A percentile compares a stretch with the other conserved stretches of the same genome.
These are phyloP conservation scores for Metschnikowia colocasiae DNA, from an alignment of 805 yeast species.

Conservation along the genomic window DNA sequence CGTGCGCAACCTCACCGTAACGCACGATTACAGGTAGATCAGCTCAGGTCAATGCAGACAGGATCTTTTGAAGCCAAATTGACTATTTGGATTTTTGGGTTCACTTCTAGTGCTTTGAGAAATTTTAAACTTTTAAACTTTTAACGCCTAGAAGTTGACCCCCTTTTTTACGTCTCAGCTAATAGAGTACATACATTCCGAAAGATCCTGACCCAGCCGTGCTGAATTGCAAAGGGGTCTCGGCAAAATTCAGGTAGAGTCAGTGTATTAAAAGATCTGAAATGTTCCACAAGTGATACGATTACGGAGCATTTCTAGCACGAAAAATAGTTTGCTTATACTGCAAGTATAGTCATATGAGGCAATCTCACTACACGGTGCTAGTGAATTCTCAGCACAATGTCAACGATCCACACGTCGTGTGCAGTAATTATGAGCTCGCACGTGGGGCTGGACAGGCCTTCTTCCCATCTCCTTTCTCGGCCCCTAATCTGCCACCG, in stretches of 20 bases:
- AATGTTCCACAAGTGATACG: no score
- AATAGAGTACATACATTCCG: no score
- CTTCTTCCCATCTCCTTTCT: neutral
- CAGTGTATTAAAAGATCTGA: no score
- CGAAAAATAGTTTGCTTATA: neutral
- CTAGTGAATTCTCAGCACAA: neutral
- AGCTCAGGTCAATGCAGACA: neutral
- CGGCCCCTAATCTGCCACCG: neutral
- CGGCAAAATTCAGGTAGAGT: no score
- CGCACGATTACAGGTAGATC: constrained; percentile 1
- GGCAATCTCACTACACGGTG: neutral
- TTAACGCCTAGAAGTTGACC: no score
- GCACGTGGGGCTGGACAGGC: constrained; percentile 2
- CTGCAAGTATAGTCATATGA: neutral
- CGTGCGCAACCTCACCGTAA: constrained; percentile 1
- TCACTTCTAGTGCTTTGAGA: neutral
- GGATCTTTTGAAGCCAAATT: neutral
- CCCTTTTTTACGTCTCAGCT: no score
- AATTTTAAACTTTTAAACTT: no score
- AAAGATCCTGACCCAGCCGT: no score
- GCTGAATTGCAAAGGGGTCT: no score
- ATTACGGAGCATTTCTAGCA: no score
- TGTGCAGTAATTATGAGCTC: neutral
- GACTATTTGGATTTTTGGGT: no score
- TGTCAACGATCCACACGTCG: neutral